Percentiles rank a stretch among this genome's conserved stretches.
Evolutionary conservation across 164 flowering plant species (phyloP).

Genomic region (Liriodendron chinense): DNA sequence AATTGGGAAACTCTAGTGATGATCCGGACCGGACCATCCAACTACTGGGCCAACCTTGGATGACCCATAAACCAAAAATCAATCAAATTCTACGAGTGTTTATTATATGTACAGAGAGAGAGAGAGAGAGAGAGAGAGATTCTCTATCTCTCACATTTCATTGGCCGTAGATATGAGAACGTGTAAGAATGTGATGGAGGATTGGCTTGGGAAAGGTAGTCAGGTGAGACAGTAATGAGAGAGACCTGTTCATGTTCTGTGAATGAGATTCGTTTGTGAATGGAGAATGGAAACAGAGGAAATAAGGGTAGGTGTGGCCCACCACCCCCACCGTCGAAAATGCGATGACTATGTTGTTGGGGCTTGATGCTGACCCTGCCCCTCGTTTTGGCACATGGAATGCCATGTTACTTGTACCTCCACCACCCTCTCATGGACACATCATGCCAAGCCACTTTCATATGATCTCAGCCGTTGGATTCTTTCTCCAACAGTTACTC

Average conservation of each 20-base stretch:
- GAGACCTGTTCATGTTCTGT: constrained; percentile 5
- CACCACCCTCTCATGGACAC: background rate
- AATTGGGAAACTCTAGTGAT: no score
- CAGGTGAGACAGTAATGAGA: background rate
- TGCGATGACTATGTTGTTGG: constrained; percentile 2
- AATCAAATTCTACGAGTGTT: no score
- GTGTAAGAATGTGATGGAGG: background rate
- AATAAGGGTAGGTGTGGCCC: constrained; percentile 2
- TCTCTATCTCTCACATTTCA: no score
- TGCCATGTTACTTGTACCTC: constrained; percentile 8
- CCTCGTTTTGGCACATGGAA: constrained; percentile 6
- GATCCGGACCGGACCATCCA: no score
- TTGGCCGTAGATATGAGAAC: no score
- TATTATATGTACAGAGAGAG: no score
- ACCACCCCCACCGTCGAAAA: background rate
- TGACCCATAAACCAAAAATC: no score
- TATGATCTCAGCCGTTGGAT: constrained; percentile 6
- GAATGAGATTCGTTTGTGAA: constrained; percentile 5
- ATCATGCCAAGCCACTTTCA: background rate
- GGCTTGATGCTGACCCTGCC: constrained; percentile 4
- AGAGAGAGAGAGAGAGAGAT: no score
- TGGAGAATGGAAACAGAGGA: background rate
- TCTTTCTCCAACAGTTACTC: background rate
- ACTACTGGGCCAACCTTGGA: no score
- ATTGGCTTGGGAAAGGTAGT: background rate